These are phyloP conservation scores for Lepidium sativum DNA, from an alignment of 345 rosid species.

Conservation along the genomic window DNA sequence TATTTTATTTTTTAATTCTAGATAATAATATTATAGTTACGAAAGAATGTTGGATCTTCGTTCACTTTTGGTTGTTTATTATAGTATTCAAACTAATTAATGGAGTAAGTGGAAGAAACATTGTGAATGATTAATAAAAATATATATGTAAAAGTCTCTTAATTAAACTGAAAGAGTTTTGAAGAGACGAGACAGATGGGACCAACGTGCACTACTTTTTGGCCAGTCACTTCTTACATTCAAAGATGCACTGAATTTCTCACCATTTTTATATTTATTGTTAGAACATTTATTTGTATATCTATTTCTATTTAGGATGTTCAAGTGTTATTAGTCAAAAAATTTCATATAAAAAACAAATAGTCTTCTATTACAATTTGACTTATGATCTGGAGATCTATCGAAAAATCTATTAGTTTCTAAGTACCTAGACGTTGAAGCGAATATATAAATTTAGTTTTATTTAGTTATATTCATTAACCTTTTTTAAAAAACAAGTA, in stretches of 20 bases:
- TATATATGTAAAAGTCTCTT: not conserved
- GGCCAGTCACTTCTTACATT: not conserved
- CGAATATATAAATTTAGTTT: too few relatives aligned
- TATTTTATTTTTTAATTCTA: not conserved
- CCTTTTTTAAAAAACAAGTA: not conserved
- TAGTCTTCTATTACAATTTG: not conserved
- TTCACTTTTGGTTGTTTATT: too few relatives aligned
- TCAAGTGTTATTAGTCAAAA: not conserved
- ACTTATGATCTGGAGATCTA: not conserved
- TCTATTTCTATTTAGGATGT: not conserved
- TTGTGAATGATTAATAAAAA: not conserved
- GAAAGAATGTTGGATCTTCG: too few relatives aligned
- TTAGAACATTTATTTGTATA: too few relatives aligned
- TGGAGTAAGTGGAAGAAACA: not conserved
- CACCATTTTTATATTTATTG: not conserved
- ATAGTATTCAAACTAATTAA: too few relatives aligned
- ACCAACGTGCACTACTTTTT: constrained; percentile 3
- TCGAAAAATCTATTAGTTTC: not conserved
- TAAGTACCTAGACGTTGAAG: not conserved
- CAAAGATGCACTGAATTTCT: not conserved
- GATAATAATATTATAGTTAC: too few relatives aligned
- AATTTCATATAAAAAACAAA: not conserved
- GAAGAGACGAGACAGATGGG: constrained; percentile 11
- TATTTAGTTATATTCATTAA: not conserved
- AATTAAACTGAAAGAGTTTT: not conserved